Percentiles rank a stretch among this genome's conserved stretches.
These are phyloP conservation scores for Porogramme epimiltina DNA, from an alignment of 1,284 basidiomycete genomes.

Conservation along the genomic window DNA sequence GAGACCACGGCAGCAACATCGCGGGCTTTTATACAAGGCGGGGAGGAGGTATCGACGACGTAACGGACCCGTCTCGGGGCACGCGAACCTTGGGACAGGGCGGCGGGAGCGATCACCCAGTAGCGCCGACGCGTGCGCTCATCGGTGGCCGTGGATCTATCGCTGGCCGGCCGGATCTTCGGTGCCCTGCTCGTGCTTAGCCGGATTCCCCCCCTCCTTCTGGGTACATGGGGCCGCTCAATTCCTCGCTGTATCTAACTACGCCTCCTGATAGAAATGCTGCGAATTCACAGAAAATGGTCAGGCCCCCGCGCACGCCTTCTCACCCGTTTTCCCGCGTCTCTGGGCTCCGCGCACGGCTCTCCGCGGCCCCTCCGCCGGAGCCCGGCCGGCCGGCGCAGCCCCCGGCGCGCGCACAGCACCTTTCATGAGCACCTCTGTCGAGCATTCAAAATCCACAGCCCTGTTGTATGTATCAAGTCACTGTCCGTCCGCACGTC, in stretches of 20 bases:
- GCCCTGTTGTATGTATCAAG: conserved; percentile 1
- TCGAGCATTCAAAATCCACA: conserved; percentile 5
- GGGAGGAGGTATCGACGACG: conserved; percentile 5
- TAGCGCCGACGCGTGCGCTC: conserved; percentile 6
- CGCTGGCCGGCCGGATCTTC: conserved; percentile 24
- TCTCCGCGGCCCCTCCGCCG: not conserved
- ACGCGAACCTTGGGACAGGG: not conserved
- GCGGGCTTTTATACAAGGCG: conserved; percentile 15
- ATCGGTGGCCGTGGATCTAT: conserved; percentile 10
- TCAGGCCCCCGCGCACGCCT: not conserved
- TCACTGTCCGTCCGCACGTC: not conserved
- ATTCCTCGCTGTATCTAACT: conserved; percentile 1
- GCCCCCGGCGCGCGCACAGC: conserved; percentile 9
- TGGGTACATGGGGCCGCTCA: too few species aligned
- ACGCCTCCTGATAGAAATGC: conserved; percentile 10
- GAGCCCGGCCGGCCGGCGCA: not conserved
- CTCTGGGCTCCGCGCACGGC: not conserved
- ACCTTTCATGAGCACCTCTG: conserved; percentile 1
- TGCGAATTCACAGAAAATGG: not conserved
- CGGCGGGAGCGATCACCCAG: conserved; percentile 1
- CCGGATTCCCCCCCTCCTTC: conserved; percentile 7
- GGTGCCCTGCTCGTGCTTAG: conserved; percentile 13
- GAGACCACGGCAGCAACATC: conserved; percentile 10
- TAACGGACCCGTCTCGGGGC: conserved; percentile 3
- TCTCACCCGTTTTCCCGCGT: not conserved